Evolutionary conservation across 768 basidiomycete species (phyloP).

Genomic region (Suillus hirtellus): DNA sequence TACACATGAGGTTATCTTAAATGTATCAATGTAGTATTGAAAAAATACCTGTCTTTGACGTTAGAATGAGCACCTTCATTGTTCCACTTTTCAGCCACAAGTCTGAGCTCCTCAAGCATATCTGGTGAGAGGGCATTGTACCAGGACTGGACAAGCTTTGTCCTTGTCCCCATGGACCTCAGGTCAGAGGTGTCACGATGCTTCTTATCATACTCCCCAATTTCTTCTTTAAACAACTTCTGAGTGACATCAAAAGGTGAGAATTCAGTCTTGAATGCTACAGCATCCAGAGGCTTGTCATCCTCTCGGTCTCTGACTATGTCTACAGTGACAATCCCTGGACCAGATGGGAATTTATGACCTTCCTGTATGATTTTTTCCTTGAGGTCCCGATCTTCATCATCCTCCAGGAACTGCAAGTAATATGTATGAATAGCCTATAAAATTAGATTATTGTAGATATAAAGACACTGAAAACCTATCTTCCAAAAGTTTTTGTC

Average conservation of each 20-base stretch:
- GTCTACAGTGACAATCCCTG: neutral
- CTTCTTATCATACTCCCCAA: neutral
- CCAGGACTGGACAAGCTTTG: neutral
- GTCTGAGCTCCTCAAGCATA: neutral
- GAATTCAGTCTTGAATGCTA: neutral
- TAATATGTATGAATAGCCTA: neutral
- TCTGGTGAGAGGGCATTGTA: neutral
- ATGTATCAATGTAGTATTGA: neutral
- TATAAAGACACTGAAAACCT: too few species aligned
- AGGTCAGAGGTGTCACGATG: neutral
- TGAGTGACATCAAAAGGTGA: neutral
- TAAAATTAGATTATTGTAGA: neutral
- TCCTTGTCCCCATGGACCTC: neutral
- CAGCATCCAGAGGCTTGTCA: constrained; percentile 1
- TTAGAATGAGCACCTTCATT: neutral
- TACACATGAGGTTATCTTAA: neutral
- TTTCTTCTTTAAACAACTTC: neutral
- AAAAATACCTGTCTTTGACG: neutral
- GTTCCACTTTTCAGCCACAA: neutral
- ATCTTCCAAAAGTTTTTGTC: too few species aligned
- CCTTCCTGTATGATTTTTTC: neutral
- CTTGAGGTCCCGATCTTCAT: neutral
- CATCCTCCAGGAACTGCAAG: neutral
- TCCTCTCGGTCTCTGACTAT: neutral
- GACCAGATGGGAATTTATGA: neutral